These are phyloP conservation scores for Vanrija sp. DNA, from an alignment of 1,284 basidiomycete genomes.

Conservation along the genomic window DNA sequence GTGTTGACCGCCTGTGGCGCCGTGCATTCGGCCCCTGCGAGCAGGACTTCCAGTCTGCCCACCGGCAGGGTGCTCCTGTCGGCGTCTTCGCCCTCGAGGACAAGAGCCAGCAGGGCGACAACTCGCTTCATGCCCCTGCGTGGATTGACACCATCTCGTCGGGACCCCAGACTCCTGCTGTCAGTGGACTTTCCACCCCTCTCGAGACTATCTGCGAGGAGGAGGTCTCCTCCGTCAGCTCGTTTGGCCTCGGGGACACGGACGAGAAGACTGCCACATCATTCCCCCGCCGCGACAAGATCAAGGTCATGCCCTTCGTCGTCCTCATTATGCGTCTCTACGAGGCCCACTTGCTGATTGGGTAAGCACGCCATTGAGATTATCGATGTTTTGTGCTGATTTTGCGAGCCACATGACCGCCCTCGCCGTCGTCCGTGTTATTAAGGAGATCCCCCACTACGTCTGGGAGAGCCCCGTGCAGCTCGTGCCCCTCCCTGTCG, in stretches of 20 bases:
- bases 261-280: slow-evolving; percentile 6
- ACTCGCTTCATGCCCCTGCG: not conserved
- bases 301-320: slow-evolving; percentile 13
- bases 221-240: slow-evolving; percentile 14
- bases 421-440: slow-evolving; percentile 17
- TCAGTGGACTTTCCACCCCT: slow-evolving; percentile 13
- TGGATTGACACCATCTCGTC: not conserved
- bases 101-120: not conserved
- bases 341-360: slow-evolving; percentile 43
- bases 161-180: slow-evolving; percentile 6
- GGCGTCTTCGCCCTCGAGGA: slow-evolving; percentile 4
- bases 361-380: not conserved
- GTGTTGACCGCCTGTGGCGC: slow-evolving; percentile 21
- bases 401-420: slow-evolving; percentile 16
- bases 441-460: not conserved
- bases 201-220: slow-evolving; percentile 8
- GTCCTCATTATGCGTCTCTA: slow-evolving; percentile 25
- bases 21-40: slow-evolving; percentile 11
- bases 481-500: not conserved
- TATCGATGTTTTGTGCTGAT: no score
- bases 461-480: not conserved
- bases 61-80: slow-evolving; percentile 6
- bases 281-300: not conserved
- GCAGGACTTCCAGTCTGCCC: slow-evolving; percentile 12
- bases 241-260: slow-evolving; percentile 10